Conservation (phyloP, 2,329 filamentous ascomycete species). For the Curvularia hawaiiensis region DNA sequence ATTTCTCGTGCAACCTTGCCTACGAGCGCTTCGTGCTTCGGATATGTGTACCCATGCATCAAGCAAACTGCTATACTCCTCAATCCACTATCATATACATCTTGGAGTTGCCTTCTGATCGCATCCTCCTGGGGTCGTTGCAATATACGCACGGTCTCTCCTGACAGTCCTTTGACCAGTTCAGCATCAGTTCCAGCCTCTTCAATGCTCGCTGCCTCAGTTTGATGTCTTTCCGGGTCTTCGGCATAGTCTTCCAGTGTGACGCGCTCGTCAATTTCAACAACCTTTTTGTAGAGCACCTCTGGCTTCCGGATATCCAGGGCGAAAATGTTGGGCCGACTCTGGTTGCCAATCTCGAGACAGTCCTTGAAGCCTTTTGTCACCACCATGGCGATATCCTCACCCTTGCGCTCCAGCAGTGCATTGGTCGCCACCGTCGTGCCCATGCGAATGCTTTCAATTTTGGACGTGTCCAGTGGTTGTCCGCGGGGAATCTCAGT, state of each 20-base stretch:
- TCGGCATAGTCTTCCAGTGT: constrained; percentile 92
- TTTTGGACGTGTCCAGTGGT: constrained; percentile 78
- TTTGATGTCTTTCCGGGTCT: constrained; percentile 71
- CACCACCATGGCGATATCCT: constrained; percentile 84
- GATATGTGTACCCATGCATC: constrained; percentile 92
- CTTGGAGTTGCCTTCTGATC: constrained; percentile 66
- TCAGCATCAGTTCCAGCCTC: constrained; percentile 55
- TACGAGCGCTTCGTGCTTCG: constrained; percentile 79
- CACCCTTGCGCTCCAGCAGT: constrained; percentile 85
- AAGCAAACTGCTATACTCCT: constrained; percentile 86
- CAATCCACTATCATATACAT: constrained; percentile 72
- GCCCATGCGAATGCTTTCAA: constrained; percentile 94
- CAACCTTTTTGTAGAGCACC: constrained; percentile 79
- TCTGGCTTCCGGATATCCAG: constrained; percentile 86
- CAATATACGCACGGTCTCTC: constrained; percentile 75
- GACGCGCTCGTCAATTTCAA: constrained; percentile 91
- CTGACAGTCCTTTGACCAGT: constrained; percentile 72
- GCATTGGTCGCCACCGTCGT: constrained; percentile 96
- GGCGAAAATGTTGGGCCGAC: constrained; percentile 87
- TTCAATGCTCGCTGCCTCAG: constrained; percentile 59
- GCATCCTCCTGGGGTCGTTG: constrained; percentile 62
- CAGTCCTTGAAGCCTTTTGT: constrained; percentile 90
- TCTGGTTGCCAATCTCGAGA: constrained; percentile 88
- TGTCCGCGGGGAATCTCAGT: constrained; percentile 80
- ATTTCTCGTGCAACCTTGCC: constrained; percentile 78